Percentiles rank a stretch among this genome's conserved stretches.
Evolutionary conservation across 441 rosid species (phyloP).

Genomic region (Biscutella auriculata): DNA sequence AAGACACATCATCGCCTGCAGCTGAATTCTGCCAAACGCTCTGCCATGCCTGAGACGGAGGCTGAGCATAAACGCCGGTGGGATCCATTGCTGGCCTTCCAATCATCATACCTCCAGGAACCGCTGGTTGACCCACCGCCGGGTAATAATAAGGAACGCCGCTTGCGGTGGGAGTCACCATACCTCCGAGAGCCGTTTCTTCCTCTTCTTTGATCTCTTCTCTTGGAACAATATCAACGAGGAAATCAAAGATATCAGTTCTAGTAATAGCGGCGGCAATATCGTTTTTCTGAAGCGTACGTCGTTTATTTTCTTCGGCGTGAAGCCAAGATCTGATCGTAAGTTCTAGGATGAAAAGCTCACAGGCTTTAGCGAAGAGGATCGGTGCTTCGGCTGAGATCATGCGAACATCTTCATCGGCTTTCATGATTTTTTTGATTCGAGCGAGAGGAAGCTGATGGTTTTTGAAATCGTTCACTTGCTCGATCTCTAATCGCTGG

Average conservation of each 20-base stretch:
- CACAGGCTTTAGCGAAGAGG: slow-evolving; percentile 79
- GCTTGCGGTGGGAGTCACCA: slow-evolving; percentile 57
- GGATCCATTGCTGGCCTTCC: slow-evolving; percentile 85
- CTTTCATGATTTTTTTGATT: slow-evolving; percentile 92
- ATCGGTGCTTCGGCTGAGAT: slow-evolving; percentile 87
- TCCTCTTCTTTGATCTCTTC: slow-evolving; percentile 75
- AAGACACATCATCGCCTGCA: slow-evolving; percentile 58
- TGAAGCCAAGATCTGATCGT: slow-evolving; percentile 82
- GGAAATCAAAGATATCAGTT: slow-evolving; percentile 75
- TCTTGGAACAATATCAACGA: slow-evolving; percentile 70
- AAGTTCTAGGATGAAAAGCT: slow-evolving; percentile 76
- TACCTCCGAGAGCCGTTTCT: slow-evolving; percentile 19
- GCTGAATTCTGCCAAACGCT: slow-evolving; percentile 74
- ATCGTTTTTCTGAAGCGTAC: slow-evolving; percentile 79
- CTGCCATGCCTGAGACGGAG: slow-evolving; percentile 97
- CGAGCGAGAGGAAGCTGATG: slow-evolving; percentile 82
- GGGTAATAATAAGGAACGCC: slow-evolving; percentile 91
- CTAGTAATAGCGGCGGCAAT: slow-evolving; percentile 75
- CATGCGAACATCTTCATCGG: slow-evolving; percentile 84
- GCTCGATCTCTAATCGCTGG: slow-evolving; percentile 62
- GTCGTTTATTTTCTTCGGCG: slow-evolving; percentile 75
- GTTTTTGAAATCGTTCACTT: slow-evolving; percentile 66
- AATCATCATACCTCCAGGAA: slow-evolving; percentile 84
- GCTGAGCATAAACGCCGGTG: slow-evolving; percentile 65
- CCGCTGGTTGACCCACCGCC: slow-evolving; percentile 71